phyloP scores from a whole-genome alignment of 441 rosid species.

The Pelargonium myrrhifolium region DNA sequence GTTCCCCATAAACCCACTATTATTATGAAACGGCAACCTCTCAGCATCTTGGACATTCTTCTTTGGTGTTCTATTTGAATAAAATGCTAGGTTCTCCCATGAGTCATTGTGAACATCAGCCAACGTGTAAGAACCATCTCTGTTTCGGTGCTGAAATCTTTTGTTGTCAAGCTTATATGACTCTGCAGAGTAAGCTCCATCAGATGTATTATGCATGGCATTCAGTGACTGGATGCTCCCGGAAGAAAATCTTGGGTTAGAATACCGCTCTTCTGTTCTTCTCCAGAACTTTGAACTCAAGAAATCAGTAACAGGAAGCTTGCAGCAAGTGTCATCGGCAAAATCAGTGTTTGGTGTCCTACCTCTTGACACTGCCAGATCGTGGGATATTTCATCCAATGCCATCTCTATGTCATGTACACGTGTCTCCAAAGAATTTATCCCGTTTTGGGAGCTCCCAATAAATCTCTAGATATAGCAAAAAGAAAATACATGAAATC shows the following conservation, averaged over 20 bases:
- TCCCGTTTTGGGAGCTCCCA: constrained; percentile 73
- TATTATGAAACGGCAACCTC: background rate
- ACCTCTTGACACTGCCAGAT: constrained; percentile 67
- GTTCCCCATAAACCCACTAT: background rate
- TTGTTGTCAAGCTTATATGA: background rate
- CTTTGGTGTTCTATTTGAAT: background rate
- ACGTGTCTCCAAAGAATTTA: constrained; percentile 72
- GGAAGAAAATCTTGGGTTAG: constrained; percentile 36
- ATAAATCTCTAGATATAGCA: constrained; percentile 58
- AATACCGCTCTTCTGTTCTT: constrained; percentile 39
- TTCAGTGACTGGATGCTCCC: constrained; percentile 16
- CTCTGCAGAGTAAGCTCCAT: background rate
- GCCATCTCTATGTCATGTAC: constrained; percentile 87
- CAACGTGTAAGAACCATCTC: background rate
- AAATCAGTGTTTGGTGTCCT: constrained; percentile 50
- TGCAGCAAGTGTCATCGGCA: constrained; percentile 52
- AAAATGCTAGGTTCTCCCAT: no score
- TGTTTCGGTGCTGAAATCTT: background rate
- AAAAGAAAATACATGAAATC: constrained; percentile 7
- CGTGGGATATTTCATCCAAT: constrained; percentile 81
- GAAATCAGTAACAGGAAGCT: constrained; percentile 60
- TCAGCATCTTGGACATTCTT: background rate
- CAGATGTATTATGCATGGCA: background rate
- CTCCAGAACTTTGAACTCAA: constrained; percentile 70
- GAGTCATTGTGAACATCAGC: background rate